Base-by-base conservation (phyloP, 2,329 filamentous ascomycete species). In the Ploettnerulaceae sp. region DNA sequence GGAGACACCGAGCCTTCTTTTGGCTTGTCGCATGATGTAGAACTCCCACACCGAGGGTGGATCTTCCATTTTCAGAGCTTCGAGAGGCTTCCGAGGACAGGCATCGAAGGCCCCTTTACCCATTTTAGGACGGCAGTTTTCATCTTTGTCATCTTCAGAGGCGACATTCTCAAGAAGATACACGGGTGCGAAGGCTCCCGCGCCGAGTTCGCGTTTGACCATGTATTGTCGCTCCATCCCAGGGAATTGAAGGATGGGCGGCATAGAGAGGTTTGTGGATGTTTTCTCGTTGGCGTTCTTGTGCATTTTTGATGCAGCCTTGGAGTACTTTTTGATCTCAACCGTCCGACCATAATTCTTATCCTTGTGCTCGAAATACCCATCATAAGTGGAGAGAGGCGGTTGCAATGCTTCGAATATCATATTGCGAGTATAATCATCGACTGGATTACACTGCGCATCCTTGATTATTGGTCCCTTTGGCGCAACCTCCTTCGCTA, bases 11-110 rank as follows among this genome's bases (percentile, higher is more conserved):
- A 98, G 73, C 1, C 93, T 85, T 17, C 77, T 72, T 54, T 91
- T 87, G 1, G 86, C 81, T 45, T 89, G 79, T 1, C 88, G 84
- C 71, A 97, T 89, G 67, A 98, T 94, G 68, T 95, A 86, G 63
- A 97, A 98, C 63, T 98, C 93, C 93, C 93, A 98, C 0, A 86
- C 76, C 4, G 82, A 85, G 0, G 91, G 87, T 0, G 90, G 89
- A 24, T 85, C 79, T 68, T 98, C 93, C 81, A 95, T 90, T 68
- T 98, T 98, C 57, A 98, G 74, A 1, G 93, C 93, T 66, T 96
- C 89, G 4, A 93, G 74, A 1, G 71, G 80, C 29, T 70, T 69
- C 1, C 66, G 57, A 35, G 71, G 69, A 25, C 69, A 70, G 7
- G 73, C 61, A n/a, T 77, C 71, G 60, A 83, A 79, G 9, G 73